These are phyloP conservation scores for Heterococcus sp. DNA, from an alignment of 108 stramenopile genomes.

Conservation along the genomic window DNA sequence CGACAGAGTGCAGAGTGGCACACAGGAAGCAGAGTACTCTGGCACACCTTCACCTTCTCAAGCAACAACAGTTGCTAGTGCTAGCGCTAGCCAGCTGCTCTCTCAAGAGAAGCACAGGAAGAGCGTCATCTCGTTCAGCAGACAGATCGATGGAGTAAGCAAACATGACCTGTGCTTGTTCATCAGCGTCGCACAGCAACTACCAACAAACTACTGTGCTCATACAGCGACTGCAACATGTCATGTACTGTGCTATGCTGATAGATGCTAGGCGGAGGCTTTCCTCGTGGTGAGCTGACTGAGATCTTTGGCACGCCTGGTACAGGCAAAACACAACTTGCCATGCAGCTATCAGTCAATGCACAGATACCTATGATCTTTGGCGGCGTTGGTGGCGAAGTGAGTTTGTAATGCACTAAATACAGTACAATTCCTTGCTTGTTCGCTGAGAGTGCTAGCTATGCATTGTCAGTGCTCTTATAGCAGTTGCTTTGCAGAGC, in stretches of 20 bases:
- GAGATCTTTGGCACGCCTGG: constrained; percentile 72
- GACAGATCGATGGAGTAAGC: constrained; percentile 20
- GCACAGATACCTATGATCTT: constrained; percentile 69
- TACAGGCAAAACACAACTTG: constrained; percentile 88
- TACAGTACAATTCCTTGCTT: too few relatives aligned
- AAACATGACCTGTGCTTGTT: not conserved
- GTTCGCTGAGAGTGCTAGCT: too few relatives aligned
- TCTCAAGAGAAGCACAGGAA: not conserved
- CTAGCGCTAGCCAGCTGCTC: not conserved
- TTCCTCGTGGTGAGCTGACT: constrained; percentile 37
- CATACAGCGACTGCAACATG: too few relatives aligned
- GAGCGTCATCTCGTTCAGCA: constrained; percentile 4
- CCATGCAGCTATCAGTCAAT: constrained; percentile 86
- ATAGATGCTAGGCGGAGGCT: constrained; percentile 25
- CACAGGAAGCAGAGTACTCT: not conserved
- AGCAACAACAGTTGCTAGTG: too few relatives aligned
- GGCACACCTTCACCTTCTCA: too few relatives aligned
- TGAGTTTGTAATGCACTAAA: too few relatives aligned
- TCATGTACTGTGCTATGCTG: not conserved
- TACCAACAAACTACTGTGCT: too few relatives aligned
- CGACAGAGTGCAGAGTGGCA: not conserved
- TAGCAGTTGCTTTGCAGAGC: too few relatives aligned
- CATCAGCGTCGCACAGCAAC: too few relatives aligned
- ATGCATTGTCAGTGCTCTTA: too few relatives aligned
- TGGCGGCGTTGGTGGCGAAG: constrained; percentile 79